These are phyloP conservation scores for Cladophialophora carrionii DNA, from an alignment of 2,329 filamentous ascomycete species.

Conservation along the genomic window DNA sequence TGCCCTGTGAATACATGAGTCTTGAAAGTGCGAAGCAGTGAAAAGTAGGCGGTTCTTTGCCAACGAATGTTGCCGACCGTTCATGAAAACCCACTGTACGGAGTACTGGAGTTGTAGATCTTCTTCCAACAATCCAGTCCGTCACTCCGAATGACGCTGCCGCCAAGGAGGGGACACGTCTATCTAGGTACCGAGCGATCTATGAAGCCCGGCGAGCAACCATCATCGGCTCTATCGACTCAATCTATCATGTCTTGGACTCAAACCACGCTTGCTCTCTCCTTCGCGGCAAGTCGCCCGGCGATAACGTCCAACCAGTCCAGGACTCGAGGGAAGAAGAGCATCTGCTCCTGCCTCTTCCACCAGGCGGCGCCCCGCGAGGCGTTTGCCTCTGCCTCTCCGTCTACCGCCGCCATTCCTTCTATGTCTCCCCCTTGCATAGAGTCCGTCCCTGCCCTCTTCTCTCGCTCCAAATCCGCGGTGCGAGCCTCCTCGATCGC, in stretches of 20 bases:
- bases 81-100: not conserved
- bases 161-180: not conserved
- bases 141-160: not conserved
- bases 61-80: not conserved
- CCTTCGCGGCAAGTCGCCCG: slow-evolving; percentile 10
- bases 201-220: not conserved
- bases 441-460: not conserved
- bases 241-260: not conserved
- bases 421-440: not conserved
- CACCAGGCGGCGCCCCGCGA: slow-evolving; percentile 29
- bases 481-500: slow-evolving; percentile 29
- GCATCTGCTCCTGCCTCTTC: slow-evolving; percentile 30
- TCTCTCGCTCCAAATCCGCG: slow-evolving; percentile 15
- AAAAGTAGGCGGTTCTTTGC: not conserved
- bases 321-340: slow-evolving; percentile 31
- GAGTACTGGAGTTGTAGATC: not conserved
- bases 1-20: not conserved
- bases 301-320: slow-evolving; percentile 30
- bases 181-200: too few relatives aligned
- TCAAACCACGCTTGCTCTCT: slow-evolving; percentile 1
- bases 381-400: not conserved
- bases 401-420: not conserved
- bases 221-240: not conserved
- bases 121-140: not conserved
- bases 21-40: not conserved